Evolutionary conservation across 1,139 yeast genomes (phyloP), one percentile per base, ranked within the genome.

Genomic region (Arxiozyma bovina): DNA sequence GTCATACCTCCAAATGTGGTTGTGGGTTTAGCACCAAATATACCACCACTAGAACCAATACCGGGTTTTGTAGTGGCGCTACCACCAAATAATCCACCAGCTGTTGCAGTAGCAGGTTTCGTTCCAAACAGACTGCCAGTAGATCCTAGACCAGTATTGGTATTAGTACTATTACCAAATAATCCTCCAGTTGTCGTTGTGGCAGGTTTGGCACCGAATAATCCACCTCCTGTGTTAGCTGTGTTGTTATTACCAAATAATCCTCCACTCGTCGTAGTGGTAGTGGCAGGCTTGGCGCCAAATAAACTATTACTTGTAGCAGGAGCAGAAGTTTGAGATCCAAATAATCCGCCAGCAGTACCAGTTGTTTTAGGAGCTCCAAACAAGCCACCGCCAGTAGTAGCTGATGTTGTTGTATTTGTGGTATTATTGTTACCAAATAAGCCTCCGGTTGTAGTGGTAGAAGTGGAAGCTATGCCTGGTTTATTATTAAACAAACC

Each of bases 401-500:
- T 51, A 5, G 54, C 52, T n/a, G 56, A 38, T 21, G 58, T 43
- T 23, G 53, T 41, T 12, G 55, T 49, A 23, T 45, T 55, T 25
- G 58, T 34, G 22, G 47, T 50, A 52, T 45, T 58, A 50, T 51
- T 59, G 38, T 53, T 57, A 18, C 74, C 73, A 60, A 72, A 70
- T 3, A 70, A 58, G 3, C 72, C 71, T 2, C 72, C 66, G 27
- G 57, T 48, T 42, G 64, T 62, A 27, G 57, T 48, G 42, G 63
- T 62, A 17, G 53, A 47, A 5, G 54, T 22, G 45, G 55, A 52
- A 49, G 54, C 48, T n/a, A 55, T 45, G 12, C 46, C 38, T 21
- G 50, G 50, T 38, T 50, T 55, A 21, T 42, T 50, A 43, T 77
- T 77, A 64, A 75, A 74, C 25, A 73, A 60, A 11, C 77, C 76